These are phyloP conservation scores for Staphylotrichum tortipilum DNA, from an alignment of 495 filamentous ascomycete genomes.

Conservation along the genomic window DNA sequence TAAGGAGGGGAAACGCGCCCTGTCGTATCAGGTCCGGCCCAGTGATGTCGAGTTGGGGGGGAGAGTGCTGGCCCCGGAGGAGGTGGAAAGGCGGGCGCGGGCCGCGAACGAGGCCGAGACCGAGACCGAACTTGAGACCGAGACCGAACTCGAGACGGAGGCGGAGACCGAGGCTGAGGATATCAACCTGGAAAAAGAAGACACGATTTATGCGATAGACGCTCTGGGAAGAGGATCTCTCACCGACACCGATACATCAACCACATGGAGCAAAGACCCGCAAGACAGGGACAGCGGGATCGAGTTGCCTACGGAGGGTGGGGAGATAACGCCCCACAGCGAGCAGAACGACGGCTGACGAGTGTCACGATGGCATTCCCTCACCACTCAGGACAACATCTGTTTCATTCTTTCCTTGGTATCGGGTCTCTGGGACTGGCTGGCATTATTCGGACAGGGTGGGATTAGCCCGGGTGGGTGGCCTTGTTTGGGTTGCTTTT, in stretches of 20 bases:
- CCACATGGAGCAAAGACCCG: constrained; percentile 27
- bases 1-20: constrained; percentile 72
- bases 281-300: constrained; percentile 50
- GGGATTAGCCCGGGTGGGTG: not conserved
- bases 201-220: constrained; percentile 18
- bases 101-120: constrained; percentile 44
- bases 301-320: constrained; percentile 34
- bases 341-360: no score
- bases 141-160: constrained; percentile 24
- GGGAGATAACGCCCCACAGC: not conserved
- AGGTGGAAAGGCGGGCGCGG: constrained; percentile 25
- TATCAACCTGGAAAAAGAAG: constrained; percentile 14
- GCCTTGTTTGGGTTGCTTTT: not conserved
- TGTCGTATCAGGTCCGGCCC: constrained; percentile 67
- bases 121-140: no score
- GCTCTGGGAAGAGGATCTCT: constrained; percentile 10
- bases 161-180: constrained; percentile 40
- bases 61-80: constrained; percentile 56
- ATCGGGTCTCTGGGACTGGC: not conserved
- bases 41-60: constrained; percentile 77
- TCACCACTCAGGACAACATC: not conserved
- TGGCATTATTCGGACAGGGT: no score
- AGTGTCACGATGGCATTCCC: not conserved
- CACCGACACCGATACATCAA: not conserved
- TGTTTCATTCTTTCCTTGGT: not conserved